Base-by-base conservation (phyloP, 805 yeast species). In the Torulaspora delbrueckii region DNA sequence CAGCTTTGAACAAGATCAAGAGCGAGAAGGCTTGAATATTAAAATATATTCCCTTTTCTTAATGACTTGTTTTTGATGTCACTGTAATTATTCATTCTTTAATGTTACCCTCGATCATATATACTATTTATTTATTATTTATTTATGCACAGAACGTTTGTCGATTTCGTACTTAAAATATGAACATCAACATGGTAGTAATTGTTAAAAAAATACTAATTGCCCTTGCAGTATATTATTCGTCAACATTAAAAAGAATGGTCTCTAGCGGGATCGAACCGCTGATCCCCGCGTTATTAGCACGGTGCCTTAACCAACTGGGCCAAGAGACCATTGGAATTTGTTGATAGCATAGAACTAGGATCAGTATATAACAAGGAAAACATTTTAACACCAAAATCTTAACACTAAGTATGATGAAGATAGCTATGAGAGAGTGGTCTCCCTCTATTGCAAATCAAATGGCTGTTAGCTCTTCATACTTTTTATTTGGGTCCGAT, bases 1-100 rank as follows among this genome's bases (percentile, higher is more conserved):
- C 97, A 61, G 99, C 99, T 71, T 84, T 93, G 76, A 93, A 93
- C 87, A 87, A 84, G 79, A 60, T 60, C 39, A 60, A 57, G 48
- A 40, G 37, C 31, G 52, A 45, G 40, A 48, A 48, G 37, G 31
- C 36, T 28, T 34, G 25, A 45, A 18, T 26, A 26, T 1, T 26
- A 12, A 10, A 26, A 26, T 19, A 37, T 37, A 8, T 44, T 26
- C 14, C 37, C 31, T 27, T 19, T 30, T 18, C 40, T 25, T 38
- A 28, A 39, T 22, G 34, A 42, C 42, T 37, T 34, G 27, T 32
- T 31, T 32, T 42, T 43, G 46, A 42, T 40, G 47, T 42, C 47
- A 38, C 43, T 42, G 47, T 48, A 48, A 48, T 48, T 48, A 48
- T 31, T 40, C 44, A 35, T 30, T 43, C 43, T 30, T 36, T 42